Conservation (phyloP, 1,139 yeast genomes). For the Kodamaea sp. region DNA sequence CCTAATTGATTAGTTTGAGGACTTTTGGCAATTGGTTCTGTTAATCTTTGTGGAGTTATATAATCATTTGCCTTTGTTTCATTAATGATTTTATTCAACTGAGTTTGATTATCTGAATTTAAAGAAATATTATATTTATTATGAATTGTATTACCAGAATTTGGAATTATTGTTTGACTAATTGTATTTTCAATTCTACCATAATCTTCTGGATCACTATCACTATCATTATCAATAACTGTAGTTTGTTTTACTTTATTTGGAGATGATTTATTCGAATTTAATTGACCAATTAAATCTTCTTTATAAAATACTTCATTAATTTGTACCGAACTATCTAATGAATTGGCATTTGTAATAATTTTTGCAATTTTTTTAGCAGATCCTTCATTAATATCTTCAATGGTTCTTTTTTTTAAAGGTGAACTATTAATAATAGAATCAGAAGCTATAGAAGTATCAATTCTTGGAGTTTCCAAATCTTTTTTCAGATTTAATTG, state of each 20-base stretch:
- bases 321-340: slow-evolving; percentile 11
- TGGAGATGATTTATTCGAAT: slow-evolving; percentile 17
- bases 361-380: slow-evolving; percentile 24
- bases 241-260: slow-evolving; percentile 5
- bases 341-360: slow-evolving; percentile 19
- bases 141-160: slow-evolving; percentile 8
- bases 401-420: slow-evolving; percentile 11
- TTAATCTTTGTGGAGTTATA: slow-evolving; percentile 40
- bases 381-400: slow-evolving; percentile 14
- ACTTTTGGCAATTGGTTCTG: slow-evolving; percentile 42
- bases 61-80: slow-evolving; percentile 17
- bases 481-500: slow-evolving; percentile 3
- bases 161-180: slow-evolving; percentile 21
- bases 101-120: slow-evolving; percentile 17
- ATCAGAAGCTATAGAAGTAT: slow-evolving; percentile 1
- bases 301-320: slow-evolving; percentile 25
- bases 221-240: slow-evolving; percentile 26
- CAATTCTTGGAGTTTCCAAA: slow-evolving; percentile 3
- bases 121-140: slow-evolving; percentile 2
- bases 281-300: slow-evolving; percentile 24
- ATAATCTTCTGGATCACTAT: slow-evolving; percentile 24
- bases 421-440: slow-evolving; percentile 14
- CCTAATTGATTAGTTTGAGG: slow-evolving; percentile 38
- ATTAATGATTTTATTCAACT: slow-evolving; percentile 20
- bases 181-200: slow-evolving; percentile 19